Evolutionary conservation across 305 asterid genomes (phyloP).

Genomic region (Fraxinus floribunda): DNA sequence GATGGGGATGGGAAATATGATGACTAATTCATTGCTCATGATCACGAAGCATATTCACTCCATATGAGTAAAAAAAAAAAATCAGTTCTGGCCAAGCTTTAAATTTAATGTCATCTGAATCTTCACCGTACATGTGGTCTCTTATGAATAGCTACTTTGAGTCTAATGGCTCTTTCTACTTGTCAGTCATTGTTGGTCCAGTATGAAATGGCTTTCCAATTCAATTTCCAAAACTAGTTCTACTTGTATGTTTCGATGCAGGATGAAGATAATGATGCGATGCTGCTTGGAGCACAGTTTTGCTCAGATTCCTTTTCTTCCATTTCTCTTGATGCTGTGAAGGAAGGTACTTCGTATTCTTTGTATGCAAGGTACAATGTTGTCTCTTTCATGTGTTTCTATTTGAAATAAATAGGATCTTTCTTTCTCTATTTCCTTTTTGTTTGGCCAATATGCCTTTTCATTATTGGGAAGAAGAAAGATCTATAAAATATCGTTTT

Average conservation of each 20-base stretch:
- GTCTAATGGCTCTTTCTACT: not conserved
- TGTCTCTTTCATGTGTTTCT: not conserved
- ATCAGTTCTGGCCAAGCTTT: not conserved
- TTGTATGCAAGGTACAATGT: slow-evolving; percentile 63
- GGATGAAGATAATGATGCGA: slow-evolving; percentile 93
- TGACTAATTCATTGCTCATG: not conserved
- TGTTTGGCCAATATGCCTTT: not conserved
- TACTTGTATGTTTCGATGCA: slow-evolving; percentile 29
- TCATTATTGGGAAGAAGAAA: not conserved
- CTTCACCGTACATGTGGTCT: not conserved
- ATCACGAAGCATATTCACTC: slow-evolving; percentile 8
- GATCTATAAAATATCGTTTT: not conserved
- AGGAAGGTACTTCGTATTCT: slow-evolving; percentile 59
- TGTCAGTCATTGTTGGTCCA: not conserved
- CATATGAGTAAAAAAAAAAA: not conserved
- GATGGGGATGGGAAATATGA: not conserved
- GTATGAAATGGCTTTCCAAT: not conserved
- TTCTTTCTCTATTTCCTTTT: not conserved
- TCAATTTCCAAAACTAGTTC: slow-evolving; percentile 12
- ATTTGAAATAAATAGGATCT: slow-evolving; percentile 16
- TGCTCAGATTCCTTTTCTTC: slow-evolving; percentile 86
- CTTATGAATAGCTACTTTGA: slow-evolving; percentile 11
- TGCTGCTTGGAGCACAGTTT: slow-evolving; percentile 89
- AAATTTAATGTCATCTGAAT: slow-evolving; percentile 1
- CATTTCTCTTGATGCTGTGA: slow-evolving; percentile 53